Percentiles rank a stretch among this genome's conserved stretches.
These are phyloP conservation scores for Xylaria cubensis DNA, from an alignment of 495 filamentous ascomycete genomes.

Conservation along the genomic window DNA sequence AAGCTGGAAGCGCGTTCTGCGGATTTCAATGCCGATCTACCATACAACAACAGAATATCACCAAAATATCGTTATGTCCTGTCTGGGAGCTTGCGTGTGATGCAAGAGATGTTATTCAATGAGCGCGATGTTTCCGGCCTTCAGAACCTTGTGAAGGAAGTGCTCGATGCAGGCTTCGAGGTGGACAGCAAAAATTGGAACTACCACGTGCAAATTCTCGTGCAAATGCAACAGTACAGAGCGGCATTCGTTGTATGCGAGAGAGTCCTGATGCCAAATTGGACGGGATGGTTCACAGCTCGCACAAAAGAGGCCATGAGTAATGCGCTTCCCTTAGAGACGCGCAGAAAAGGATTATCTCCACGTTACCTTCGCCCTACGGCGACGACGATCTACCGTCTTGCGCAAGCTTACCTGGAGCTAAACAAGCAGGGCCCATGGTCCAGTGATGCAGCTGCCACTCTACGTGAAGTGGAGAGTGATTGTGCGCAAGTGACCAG, in stretches of 20 bases:
- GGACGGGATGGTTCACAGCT: conserved; percentile 68
- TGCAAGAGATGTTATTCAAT: conserved; percentile 63
- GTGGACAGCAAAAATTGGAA: conserved; percentile 71
- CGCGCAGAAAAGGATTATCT: conserved; percentile 41
- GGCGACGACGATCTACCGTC: conserved; percentile 47
- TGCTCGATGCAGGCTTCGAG: conserved; percentile 68
- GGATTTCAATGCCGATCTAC: conserved; percentile 26
- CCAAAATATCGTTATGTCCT: conserved; percentile 65
- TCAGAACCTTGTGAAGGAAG: conserved; percentile 53
- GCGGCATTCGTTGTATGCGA: conserved; percentile 75
- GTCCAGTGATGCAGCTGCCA: conserved; percentile 38
- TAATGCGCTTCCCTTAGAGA: conserved; percentile 43
- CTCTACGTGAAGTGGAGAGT: conserved; percentile 35
- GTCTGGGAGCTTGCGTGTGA: conserved; percentile 61
- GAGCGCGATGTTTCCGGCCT: conserved; percentile 56
- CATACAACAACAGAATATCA: conserved; percentile 48
- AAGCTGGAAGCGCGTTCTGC: conserved; percentile 50
- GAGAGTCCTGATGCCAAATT: conserved; percentile 72
- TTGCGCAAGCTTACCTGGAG: conserved; percentile 48
- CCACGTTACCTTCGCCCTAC: conserved; percentile 45
- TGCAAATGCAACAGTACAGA: conserved; percentile 45
- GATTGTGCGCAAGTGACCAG: conserved; percentile 39
- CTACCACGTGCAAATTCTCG: conserved; percentile 59
- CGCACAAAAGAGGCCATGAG: conserved; percentile 30
- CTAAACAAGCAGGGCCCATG: conserved; percentile 44